Percentiles rank a stretch among this genome's conserved stretches.
Conservation (phyloP, 129 eudicot genomes). For the Artemisia annua region DNA sequence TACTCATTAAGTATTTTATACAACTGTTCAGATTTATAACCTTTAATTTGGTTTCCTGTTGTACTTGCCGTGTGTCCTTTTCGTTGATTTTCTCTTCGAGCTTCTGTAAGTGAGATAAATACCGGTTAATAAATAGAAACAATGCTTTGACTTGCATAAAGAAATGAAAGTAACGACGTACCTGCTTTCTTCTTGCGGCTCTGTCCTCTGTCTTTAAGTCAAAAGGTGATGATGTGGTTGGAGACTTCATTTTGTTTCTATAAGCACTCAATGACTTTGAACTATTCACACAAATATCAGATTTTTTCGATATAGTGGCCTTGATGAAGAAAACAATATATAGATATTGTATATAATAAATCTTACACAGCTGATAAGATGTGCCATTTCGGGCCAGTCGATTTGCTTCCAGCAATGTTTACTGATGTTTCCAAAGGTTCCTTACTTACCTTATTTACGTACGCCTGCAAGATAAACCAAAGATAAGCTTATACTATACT, state of each 20-base stretch:
- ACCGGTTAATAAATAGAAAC: background rate
- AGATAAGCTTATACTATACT: background rate
- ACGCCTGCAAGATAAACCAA: constrained; percentile 32
- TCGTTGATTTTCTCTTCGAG: constrained; percentile 83
- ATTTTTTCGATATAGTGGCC: background rate
- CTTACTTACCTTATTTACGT: constrained; percentile 34
- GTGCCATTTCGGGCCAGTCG: constrained; percentile 73
- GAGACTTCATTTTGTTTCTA: constrained; percentile 63
- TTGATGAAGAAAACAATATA: background rate
- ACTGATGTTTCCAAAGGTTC: constrained; percentile 46
- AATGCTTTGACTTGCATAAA: background rate
- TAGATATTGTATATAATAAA: constrained; percentile 1
- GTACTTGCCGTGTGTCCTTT: constrained; percentile 50
- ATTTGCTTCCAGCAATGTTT: constrained; percentile 56
- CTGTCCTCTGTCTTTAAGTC: constrained; percentile 70
- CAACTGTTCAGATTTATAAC: constrained; percentile 33
- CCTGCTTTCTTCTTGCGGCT: constrained; percentile 92
- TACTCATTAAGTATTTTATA: background rate
- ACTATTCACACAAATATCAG: constrained; percentile 35
- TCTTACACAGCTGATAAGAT: constrained; percentile 78
- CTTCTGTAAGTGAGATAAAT: constrained; percentile 38
- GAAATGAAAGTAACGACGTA: constrained; percentile 13
- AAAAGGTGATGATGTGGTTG: constrained; percentile 69
- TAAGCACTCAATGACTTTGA: constrained; percentile 74
- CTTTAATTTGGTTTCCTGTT: constrained; percentile 64